Conservation (phyloP, 2,329 filamentous ascomycete genomes). For the Paraphaeosphaeria minitans region DNA sequence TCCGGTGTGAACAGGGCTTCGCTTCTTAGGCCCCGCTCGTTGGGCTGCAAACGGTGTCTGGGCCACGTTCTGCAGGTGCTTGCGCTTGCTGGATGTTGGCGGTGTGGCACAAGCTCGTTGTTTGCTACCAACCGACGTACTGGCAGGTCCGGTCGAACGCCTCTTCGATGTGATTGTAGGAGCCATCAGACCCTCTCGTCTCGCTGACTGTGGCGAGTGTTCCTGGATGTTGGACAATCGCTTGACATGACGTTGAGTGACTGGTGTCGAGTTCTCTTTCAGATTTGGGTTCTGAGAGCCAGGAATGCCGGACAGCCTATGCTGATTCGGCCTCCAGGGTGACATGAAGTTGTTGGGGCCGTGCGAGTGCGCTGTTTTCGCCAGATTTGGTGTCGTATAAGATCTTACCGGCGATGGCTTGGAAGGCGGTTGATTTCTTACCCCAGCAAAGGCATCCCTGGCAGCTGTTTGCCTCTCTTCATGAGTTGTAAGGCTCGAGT, state of each 20-base stretch:
- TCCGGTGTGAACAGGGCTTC: constrained; percentile 6
- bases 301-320: constrained; percentile 15
- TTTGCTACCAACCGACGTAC: constrained; percentile 22
- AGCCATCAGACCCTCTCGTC: constrained; percentile 25
- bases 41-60: constrained; percentile 30
- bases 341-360: constrained; percentile 21
- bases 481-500: constrained; percentile 18
- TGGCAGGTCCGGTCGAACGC: constrained; percentile 22
- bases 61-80: constrained; percentile 21
- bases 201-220: constrained; percentile 16
- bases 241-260: constrained; percentile 19
- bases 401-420: constrained; percentile 29
- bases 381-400: constrained; percentile 38
- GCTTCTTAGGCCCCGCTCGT: constrained; percentile 16
- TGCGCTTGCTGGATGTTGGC: constrained; percentile 21
- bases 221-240: constrained; percentile 29
- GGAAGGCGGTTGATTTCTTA: constrained; percentile 15
- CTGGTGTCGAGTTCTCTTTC: constrained; percentile 30
- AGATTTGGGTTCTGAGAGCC: constrained; percentile 17
- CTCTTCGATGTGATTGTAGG: constrained; percentile 19
- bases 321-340: constrained; percentile 25
- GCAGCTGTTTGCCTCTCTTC: constrained; percentile 26
- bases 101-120: constrained; percentile 22
- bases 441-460: constrained; percentile 20
- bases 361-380: constrained; percentile 18